Conservation (phyloP, 768 basidiomycete genomes). For the Boletellus sp. region DNA sequence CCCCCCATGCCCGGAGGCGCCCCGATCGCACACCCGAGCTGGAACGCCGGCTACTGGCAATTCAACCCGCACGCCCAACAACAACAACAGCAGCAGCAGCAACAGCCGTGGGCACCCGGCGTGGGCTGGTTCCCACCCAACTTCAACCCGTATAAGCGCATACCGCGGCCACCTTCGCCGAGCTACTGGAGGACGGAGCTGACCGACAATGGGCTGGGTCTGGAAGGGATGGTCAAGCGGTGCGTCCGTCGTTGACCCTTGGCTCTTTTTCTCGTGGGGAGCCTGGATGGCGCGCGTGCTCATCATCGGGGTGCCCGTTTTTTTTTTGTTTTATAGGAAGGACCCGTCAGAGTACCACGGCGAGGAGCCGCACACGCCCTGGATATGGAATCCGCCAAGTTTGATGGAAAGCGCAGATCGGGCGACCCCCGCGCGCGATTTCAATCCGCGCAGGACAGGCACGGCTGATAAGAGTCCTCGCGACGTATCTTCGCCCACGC, state of each 20-base stretch:
- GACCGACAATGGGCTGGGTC: constrained; percentile 59
- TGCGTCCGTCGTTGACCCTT: constrained; percentile 31
- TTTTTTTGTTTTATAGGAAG: constrained; percentile 11
- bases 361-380: constrained; percentile 54
- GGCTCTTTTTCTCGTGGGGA: too few relatives aligned
- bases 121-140: constrained; percentile 30
- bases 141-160: constrained; percentile 63
- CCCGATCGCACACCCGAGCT: constrained; percentile 37
- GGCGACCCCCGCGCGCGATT: constrained; percentile 29
- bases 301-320: neutral
- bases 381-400: constrained; percentile 66
- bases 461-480: constrained; percentile 18
- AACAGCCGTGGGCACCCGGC: constrained; percentile 31
- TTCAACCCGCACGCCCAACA: constrained; percentile 40
- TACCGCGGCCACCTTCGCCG: constrained; percentile 56
- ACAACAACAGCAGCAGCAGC: constrained; percentile 21
- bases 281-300: constrained; percentile 13
- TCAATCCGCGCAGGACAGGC: constrained; percentile 19
- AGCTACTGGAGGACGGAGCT: constrained; percentile 62
- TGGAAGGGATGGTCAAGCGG: constrained; percentile 61
- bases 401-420: constrained; percentile 32
- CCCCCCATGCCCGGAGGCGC: constrained; percentile 56
- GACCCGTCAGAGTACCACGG: constrained; percentile 34
- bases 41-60: constrained; percentile 53
- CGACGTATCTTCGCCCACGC: constrained; percentile 14